Conservation (phyloP, 2,329 filamentous ascomycete genomes). For the Westerdykella ornata region DNA sequence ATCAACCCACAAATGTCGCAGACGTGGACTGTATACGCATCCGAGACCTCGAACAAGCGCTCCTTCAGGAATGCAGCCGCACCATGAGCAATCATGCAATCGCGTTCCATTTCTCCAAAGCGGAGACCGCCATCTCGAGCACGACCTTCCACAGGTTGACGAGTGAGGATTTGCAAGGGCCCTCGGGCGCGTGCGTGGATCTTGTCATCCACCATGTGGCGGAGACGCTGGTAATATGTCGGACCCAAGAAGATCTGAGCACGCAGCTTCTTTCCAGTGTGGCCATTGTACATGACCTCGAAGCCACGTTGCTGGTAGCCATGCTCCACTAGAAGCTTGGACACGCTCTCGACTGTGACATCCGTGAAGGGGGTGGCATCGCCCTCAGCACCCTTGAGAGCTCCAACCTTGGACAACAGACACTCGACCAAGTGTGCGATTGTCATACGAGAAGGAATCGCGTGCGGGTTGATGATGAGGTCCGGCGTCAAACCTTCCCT, state of each 20-base stretch:
- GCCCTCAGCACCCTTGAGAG: conserved; percentile 88
- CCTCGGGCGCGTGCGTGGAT: conserved; percentile 98
- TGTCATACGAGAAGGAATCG: conserved; percentile 99
- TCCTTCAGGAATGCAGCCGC: conserved; percentile 96
- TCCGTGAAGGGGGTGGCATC: conserved; percentile 98
- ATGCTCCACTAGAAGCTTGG: conserved; percentile 74
- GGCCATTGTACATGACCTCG: conserved; percentile 97
- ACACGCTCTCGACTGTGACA: conserved; percentile 91
- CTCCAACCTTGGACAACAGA: conserved; percentile 90
- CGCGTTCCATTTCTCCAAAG: conserved; percentile 99
- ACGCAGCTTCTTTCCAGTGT: conserved; percentile 88
- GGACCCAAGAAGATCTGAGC: conserved; percentile 95
- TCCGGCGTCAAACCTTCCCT: conserved; percentile 86
- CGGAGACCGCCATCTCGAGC: conserved; percentile 94
- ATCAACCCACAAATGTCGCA: conserved; percentile 98
- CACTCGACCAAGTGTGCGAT: conserved; percentile 99
- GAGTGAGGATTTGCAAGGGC: conserved; percentile 92
- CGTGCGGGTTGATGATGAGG: conserved; percentile 98
- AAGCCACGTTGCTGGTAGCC: conserved; percentile 97
- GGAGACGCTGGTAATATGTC: conserved; percentile 96
- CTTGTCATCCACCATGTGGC: conserved; percentile 99
- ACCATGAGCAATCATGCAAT: conserved; percentile 99
- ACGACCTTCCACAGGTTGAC: conserved; percentile 97
- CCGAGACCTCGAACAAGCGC: conserved; percentile 91
- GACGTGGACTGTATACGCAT: conserved; percentile 95